Base-by-base conservation (phyloP, 2,329 filamentous ascomycete species). In the Whalleya microplaca region DNA sequence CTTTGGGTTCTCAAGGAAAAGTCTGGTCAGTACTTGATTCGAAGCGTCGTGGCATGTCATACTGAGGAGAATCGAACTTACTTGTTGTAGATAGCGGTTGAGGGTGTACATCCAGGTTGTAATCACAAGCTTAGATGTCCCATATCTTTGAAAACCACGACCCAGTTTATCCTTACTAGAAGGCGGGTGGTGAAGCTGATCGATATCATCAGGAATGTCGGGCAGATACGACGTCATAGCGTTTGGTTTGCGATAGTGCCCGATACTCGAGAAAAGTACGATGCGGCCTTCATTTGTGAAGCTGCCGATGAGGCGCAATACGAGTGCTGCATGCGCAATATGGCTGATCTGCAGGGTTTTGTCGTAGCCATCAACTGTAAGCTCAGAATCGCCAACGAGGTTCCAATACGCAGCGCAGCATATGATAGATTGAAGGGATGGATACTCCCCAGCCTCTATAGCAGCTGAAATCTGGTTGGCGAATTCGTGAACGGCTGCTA, bases 281-380 rank as follows among this genome's bases (percentile, higher is more conserved):
- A 90, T 88, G 48, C 72, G 68, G 23, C 87, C 87, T 42, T 85
- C 82, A 65, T 41, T 20, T 10, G 88, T 84, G 74, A 85, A 89
- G 65, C 84, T 86, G 44, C 84, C 75, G 72, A 80, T 72, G 0
- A 77, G 64, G 8, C 69, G 71, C 27, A 76, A 59, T 1, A 64
- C 20, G 2, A 65, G 51, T 1, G 55, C 61, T n/a, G 74, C 65
- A 16, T 77, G 58, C 0, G 73, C 62, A 19, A 77, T 59, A 51
- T 76, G 70, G 29, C 59, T 65, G 2, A 77, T 69, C 55, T 76
- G 72, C 10, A 77, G 67, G 2, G 70, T 72, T 37, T 70, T 70
- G 27, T 78, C 75, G 23, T 67, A 74, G 8, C 69, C 66, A 54
- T 76, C 73, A 0, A 44, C 47, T 0, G 73, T 74, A n/a, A 69